A percentile compares a stretch with the other conserved stretches of the same genome.
These are phyloP conservation scores for Phytopythium aichiense DNA, from an alignment of 352 stramenopile genomes.

Conservation along the genomic window DNA sequence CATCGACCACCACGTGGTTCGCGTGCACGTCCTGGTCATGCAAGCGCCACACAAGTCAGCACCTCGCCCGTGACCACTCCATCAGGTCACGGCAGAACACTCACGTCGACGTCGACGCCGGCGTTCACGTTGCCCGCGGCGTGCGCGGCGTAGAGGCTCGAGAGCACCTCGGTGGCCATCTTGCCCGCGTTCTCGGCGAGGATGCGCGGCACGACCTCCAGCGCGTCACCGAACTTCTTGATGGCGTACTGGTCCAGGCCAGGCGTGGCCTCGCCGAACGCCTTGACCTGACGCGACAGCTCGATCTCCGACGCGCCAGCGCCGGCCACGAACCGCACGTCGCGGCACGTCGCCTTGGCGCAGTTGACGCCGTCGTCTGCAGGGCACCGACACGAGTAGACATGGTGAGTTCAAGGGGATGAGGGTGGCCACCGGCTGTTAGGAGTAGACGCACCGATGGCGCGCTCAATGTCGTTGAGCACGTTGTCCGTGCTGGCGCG, in stretches of 20 bases:
- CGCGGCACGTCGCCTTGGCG: slow-evolving; percentile 93
- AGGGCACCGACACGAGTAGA: neutral
- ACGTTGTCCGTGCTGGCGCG: slow-evolving; percentile 94
- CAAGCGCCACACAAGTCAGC: slow-evolving; percentile 14
- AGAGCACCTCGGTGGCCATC: slow-evolving; percentile 93
- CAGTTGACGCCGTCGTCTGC: slow-evolving; percentile 97
- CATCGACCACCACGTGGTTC: slow-evolving; percentile 79
- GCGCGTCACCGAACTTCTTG: slow-evolving; percentile 97
- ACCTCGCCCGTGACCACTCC: neutral
- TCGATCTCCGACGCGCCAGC: slow-evolving; percentile 96
- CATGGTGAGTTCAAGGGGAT: neutral
- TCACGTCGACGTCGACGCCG: slow-evolving; percentile 94
- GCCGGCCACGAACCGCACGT: slow-evolving; percentile 94
- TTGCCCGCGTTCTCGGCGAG: slow-evolving; percentile 98
- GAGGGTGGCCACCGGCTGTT: neutral
- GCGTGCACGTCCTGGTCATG: slow-evolving; percentile 55
- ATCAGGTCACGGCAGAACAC: slow-evolving; percentile 10
- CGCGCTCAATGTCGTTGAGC: slow-evolving; percentile 97
- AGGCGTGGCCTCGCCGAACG: slow-evolving; percentile 93
- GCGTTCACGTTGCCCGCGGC: slow-evolving; percentile 87
- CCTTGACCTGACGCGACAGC: slow-evolving; percentile 92
- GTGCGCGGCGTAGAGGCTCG: slow-evolving; percentile 93
- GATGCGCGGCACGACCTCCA: slow-evolving; percentile 97
- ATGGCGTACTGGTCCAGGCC: slow-evolving; percentile 99
- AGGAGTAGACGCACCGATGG: slow-evolving; percentile 69